Evolutionary conservation across 2,329 filamentous ascomycete genomes (phyloP).

Genomic region (Ceratocystis lukuohia): DNA sequence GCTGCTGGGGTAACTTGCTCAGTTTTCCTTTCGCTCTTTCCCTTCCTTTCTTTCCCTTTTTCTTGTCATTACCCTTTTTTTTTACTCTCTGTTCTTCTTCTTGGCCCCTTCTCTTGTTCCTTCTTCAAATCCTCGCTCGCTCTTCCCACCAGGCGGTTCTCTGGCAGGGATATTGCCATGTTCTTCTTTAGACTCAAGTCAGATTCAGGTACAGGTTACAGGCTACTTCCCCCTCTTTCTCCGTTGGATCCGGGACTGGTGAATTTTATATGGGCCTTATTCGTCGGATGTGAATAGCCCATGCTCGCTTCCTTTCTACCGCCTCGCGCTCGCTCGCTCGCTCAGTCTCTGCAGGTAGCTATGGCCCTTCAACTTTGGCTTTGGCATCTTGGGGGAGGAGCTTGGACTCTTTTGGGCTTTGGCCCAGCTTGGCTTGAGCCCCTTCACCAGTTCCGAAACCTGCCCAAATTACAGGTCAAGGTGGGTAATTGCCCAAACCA

Average conservation of each 20-base stretch:
- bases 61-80: neutral
- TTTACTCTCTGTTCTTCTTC: neutral
- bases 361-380: neutral
- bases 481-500: slow-evolving; percentile 6
- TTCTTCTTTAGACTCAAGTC: slow-evolving; percentile 8
- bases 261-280: neutral
- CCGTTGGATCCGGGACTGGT: neutral
- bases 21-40: neutral
- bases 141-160: neutral
- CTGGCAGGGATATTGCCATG: neutral
- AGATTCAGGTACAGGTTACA: slow-evolving; percentile 6
- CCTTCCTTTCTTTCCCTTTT: too few relatives aligned
- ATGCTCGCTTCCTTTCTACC: neutral
- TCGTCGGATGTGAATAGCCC: neutral
- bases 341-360: neutral
- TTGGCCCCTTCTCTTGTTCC: neutral
- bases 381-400: neutral
- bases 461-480: slow-evolving; percentile 4
- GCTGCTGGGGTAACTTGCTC: neutral
- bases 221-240: neutral
- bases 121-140: neutral
- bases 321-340: neutral
- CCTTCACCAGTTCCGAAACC: slow-evolving; percentile 8
- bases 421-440: slow-evolving; percentile 1
- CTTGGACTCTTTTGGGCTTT: slow-evolving; percentile 6